A percentile compares a stretch with the other conserved stretches of the same genome.
Conservation (phyloP, 805 yeast species). For the Metschnikowia amazonensis region DNA sequence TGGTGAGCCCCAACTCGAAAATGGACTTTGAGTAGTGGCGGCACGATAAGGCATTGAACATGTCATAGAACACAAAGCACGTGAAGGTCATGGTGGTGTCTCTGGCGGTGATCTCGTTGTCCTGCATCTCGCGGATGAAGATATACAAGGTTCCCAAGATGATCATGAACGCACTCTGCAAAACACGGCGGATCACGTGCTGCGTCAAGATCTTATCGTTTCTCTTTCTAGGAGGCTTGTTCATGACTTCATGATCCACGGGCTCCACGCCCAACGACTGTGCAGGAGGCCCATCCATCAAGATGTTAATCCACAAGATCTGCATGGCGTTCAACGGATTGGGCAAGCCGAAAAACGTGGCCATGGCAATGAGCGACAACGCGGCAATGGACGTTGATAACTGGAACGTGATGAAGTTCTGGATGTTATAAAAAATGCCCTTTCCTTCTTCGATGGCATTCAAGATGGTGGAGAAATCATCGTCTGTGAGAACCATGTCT, state of each 20-base stretch:
- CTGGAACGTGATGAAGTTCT: constrained; percentile 91
- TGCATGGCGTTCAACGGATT: constrained; percentile 98
- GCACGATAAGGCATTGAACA: constrained; percentile 94
- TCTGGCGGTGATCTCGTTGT: constrained; percentile 78
- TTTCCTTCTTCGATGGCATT: constrained; percentile 96
- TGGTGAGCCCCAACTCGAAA: constrained; percentile 75
- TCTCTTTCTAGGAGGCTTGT: constrained; percentile 90
- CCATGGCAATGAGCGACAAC: constrained; percentile 76
- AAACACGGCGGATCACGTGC: constrained; percentile 63
- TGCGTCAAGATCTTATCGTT: constrained; percentile 77
- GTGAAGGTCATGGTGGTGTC: constrained; percentile 99
- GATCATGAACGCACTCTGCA: constrained; percentile 74
- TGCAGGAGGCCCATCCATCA: constrained; percentile 99
- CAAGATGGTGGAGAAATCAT: constrained; percentile 90
- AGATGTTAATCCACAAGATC: constrained; percentile 92
- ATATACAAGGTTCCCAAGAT: constrained; percentile 83
- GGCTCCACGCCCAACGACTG: constrained; percentile 97
- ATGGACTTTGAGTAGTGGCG: constrained; percentile 83
- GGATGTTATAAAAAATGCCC: constrained; percentile 94
- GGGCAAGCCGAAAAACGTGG: constrained; percentile 84
- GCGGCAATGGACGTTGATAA: constrained; percentile 96
- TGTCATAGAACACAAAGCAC: constrained; percentile 90
- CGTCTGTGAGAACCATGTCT: constrained; percentile 96
- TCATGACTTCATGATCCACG: constrained; percentile 93
- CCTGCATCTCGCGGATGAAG: constrained; percentile 82